Conservation (phyloP, 2,329 filamentous ascomycete genomes). For the Fusarium sublunatum region DNA sequence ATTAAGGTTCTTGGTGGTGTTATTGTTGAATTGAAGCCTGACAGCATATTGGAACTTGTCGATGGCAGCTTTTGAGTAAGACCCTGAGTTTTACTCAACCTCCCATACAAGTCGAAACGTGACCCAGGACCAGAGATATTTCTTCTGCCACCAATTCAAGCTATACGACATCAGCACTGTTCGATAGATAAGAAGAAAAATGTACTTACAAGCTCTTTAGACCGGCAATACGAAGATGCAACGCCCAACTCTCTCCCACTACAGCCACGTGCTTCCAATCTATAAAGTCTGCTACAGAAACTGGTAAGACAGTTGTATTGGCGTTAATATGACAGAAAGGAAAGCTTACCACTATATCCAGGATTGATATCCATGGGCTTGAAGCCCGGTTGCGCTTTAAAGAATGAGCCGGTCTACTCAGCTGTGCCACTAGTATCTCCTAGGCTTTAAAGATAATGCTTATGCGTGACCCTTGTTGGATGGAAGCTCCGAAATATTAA, state of each 20-base stretch:
- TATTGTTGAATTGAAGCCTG: too few species aligned
- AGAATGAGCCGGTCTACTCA: conserved; percentile 21
- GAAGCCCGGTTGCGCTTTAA: conserved; percentile 22
- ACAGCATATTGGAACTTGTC: too few species aligned
- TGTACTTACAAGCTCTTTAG: conserved; percentile 31
- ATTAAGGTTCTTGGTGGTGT: too few species aligned
- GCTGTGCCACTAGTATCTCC: conserved; percentile 29
- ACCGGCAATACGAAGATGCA: conserved; percentile 25
- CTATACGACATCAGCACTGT: neutral
- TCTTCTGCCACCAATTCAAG: conserved; percentile 37
- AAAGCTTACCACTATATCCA: conserved; percentile 23
- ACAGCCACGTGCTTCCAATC: conserved; percentile 23
- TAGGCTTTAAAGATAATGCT: conserved; percentile 15
- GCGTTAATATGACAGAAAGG: neutral
- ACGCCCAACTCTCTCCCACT: conserved; percentile 29
- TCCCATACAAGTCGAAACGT: conserved; percentile 28
- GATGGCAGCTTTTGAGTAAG: neutral
- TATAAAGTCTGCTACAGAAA: conserved; percentile 29
- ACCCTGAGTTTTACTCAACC: neutral
- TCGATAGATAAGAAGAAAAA: accelerated
- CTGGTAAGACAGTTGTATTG: too few species aligned
- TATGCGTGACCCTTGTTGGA: conserved; percentile 14
- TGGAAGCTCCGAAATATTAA: conserved; percentile 27
- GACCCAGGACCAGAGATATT: conserved; percentile 31
- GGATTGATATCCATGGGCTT: conserved; percentile 35